Evolutionary conservation across 2,329 filamentous ascomycete species (phyloP).

Genomic region (Atkinsonella hypoxylon): DNA sequence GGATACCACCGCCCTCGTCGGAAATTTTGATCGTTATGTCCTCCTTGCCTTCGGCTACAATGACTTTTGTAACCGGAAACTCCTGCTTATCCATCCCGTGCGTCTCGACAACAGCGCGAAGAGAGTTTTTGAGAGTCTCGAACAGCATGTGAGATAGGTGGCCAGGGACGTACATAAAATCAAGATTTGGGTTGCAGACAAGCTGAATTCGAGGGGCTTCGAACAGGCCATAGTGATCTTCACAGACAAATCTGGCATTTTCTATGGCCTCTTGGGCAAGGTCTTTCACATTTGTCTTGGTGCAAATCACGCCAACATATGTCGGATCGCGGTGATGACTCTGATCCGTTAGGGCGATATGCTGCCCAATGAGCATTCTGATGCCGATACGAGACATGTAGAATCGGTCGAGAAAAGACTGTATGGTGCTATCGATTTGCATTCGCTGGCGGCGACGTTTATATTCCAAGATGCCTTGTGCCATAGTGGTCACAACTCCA

Average conservation of each 20-base stretch:
- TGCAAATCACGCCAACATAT: constrained; percentile 98
- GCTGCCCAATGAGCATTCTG: constrained; percentile 96
- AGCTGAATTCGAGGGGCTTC: constrained; percentile 95
- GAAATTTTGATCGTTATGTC: constrained; percentile 98
- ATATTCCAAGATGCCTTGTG: constrained; percentile 95
- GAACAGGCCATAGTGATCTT: constrained; percentile 96
- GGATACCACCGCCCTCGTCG: constrained; percentile 93
- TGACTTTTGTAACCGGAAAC: constrained; percentile 93
- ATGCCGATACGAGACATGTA: constrained; percentile 99
- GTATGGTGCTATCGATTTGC: constrained; percentile 96
- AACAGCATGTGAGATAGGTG: constrained; percentile 99
- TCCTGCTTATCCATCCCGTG: constrained; percentile 92
- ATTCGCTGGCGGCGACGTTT: constrained; percentile 92
- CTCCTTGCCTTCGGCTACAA: constrained; percentile 93
- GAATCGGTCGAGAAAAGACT: constrained; percentile 94
- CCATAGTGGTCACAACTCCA: constrained; percentile 93
- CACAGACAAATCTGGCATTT: constrained; percentile 97
- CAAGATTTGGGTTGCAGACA: constrained; percentile 83
- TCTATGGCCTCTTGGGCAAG: constrained; percentile 95
- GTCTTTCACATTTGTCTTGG: constrained; percentile 91
- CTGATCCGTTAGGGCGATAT: constrained; percentile 93
- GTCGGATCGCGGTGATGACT: constrained; percentile 78
- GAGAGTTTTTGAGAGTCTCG: constrained; percentile 95
- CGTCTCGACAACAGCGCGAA: constrained; percentile 90
- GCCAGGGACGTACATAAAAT: constrained; percentile 99